These are phyloP conservation scores for Cubamyces lactineus DNA, from an alignment of 768 basidiomycete genomes.

Conservation along the genomic window DNA sequence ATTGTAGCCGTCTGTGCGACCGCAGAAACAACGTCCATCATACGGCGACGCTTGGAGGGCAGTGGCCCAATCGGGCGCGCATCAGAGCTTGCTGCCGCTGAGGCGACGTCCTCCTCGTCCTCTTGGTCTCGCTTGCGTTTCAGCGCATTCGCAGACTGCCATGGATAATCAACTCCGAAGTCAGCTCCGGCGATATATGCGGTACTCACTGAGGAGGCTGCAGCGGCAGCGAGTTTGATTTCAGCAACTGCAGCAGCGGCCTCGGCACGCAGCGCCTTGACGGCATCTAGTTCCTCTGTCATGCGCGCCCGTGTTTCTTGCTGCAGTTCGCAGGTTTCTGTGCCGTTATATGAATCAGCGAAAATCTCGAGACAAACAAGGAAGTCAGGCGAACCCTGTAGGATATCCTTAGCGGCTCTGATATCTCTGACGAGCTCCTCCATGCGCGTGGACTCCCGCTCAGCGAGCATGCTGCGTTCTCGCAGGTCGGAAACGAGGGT, in stretches of 20 bases:
- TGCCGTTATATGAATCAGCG: not conserved
- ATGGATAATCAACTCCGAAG: not conserved
- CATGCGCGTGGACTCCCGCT: constrained; percentile 4
- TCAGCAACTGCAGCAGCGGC: constrained; percentile 43
- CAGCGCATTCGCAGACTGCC: constrained; percentile 41
- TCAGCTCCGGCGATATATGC: constrained; percentile 13
- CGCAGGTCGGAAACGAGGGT: constrained; percentile 18
- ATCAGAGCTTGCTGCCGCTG: not conserved
- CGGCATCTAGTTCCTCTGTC: constrained; percentile 46
- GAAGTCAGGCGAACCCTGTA: constrained; percentile 12
- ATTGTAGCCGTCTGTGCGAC: constrained; percentile 64
- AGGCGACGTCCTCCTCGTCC: not conserved
- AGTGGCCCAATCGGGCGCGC: constrained; percentile 17
- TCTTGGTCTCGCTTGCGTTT: constrained; percentile 64
- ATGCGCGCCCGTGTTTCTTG: constrained; percentile 45
- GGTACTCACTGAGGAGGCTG: constrained; percentile 20
- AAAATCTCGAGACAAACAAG: not conserved
- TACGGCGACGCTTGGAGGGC: constrained; percentile 39
- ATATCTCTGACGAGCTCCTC: constrained; percentile 18
- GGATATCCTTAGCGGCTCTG: constrained; percentile 13
- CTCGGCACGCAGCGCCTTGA: constrained; percentile 45
- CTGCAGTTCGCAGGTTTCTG: constrained; percentile 29
- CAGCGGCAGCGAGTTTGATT: constrained; percentile 24
- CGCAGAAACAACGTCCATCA: constrained; percentile 45
- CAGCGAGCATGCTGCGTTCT: constrained; percentile 13